Evolutionary conservation across 2,329 filamentous ascomycete species (phyloP).

Genomic region (Elsinoe perseae): DNA sequence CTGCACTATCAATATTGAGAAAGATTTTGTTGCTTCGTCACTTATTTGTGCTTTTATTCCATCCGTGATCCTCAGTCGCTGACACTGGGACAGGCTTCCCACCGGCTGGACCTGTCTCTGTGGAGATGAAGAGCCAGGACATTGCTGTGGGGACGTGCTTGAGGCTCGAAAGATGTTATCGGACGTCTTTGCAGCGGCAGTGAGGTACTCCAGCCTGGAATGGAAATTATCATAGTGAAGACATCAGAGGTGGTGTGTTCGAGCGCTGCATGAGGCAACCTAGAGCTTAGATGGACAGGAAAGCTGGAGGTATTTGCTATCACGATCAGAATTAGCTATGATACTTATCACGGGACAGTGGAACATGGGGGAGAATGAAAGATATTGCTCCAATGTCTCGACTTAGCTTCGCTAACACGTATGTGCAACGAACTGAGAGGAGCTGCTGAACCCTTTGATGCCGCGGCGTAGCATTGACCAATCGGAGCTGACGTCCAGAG

Average conservation of each 20-base stretch:
- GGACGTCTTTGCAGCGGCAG: background rate
- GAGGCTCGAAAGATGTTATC: background rate
- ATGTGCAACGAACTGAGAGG: too few species aligned
- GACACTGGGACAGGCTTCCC: background rate
- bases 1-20: background rate
- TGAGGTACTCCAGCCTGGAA: background rate
- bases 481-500: background rate
- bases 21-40: background rate
- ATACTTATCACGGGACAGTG: too few species aligned
- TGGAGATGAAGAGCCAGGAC: background rate
- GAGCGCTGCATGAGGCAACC: too few species aligned
- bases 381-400: too few species aligned
- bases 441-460: background rate
- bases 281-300: too few species aligned
- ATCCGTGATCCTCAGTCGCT: background rate
- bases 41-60: background rate
- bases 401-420: too few species aligned
- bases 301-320: too few species aligned
- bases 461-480: background rate
- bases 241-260: background rate
- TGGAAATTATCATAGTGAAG: background rate
- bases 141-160: background rate
- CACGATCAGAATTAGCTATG: too few species aligned
- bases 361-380: too few species aligned
- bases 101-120: constrained; percentile 9